Base-by-base conservation (phyloP, 768 basidiomycete species). In the Russula sp. region DNA sequence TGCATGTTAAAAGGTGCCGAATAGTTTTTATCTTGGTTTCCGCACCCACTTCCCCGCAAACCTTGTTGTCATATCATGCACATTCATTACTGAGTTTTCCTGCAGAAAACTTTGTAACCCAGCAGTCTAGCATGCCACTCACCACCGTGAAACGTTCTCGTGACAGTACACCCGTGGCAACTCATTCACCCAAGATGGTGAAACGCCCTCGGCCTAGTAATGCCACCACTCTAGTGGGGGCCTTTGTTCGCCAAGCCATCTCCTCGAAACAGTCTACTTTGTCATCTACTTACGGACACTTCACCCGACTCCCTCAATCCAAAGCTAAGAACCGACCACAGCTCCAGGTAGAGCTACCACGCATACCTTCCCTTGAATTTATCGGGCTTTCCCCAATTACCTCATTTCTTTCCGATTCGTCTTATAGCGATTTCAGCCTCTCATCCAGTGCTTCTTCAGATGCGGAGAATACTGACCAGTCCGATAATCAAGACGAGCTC, bases 331-430 rank as follows among this genome's bases (percentile, higher is more conserved):
- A 8, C n/a, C 63, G 58, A 34, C 53, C 57, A 3, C 42, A 34
- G 20, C 56, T 53, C 44, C 44, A 20, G 24, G 59, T 51, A 14
- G 49, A 56, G 40, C 49, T 44, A 20, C 54, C 24, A 32, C 48
- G 54, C 42, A 30, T 10, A 0, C 24, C 50, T 50, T 49, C 59
- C n/a, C 6, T 61, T 44, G 5, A 49, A 22, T 57, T 56, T 49
- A 30, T 36, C 5, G 64, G 64, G n/a, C 48, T 61, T 30, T 56
- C 54, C 10, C 49, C 64, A 28, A 52, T 65, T 3, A 55, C 22
- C 9, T 64, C 59, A 8, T 64, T 64, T 28, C 63, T 64, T 11
- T 40, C 57, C 5, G 44, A 48, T 48, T 65, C 53, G 28, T 30
- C 63, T 50, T 44, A 56, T 30, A 63, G 7, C 22, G 11, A n/a